Conservation (phyloP, 2,329 filamentous ascomycete species). For the Mycosphaerella sp. region DNA sequence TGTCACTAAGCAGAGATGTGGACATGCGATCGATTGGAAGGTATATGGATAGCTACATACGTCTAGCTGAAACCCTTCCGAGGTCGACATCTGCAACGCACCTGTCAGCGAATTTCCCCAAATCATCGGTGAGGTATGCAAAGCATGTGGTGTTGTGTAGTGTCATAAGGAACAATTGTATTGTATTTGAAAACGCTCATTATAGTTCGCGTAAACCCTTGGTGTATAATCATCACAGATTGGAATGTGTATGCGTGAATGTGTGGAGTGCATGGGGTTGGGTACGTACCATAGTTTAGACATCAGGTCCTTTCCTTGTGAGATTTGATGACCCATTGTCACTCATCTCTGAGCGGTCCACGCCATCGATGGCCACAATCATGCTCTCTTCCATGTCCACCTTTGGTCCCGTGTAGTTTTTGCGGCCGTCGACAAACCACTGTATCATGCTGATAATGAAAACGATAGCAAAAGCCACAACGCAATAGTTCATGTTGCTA, state of each 20-base stretch:
- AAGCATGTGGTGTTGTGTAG: neutral
- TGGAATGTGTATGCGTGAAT: neutral
- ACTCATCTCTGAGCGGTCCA: constrained; percentile 15
- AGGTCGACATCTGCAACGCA: neutral
- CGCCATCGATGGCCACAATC: constrained; percentile 25
- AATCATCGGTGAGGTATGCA: neutral
- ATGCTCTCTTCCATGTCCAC: constrained; percentile 30
- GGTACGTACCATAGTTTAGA: constrained; percentile 18
- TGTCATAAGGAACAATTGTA: constrained; percentile 30
- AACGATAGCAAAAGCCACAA: constrained; percentile 54
- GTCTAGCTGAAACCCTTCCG: neutral
- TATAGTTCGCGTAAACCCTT: constrained; percentile 20
- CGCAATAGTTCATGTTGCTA: constrained; percentile 62
- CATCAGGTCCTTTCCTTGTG: constrained; percentile 8
- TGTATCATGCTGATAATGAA: constrained; percentile 52
- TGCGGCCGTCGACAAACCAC: constrained; percentile 56
- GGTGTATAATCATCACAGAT: constrained; percentile 23
- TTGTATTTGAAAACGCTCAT: constrained; percentile 24
- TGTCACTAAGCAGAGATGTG: neutral
- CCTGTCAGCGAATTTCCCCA: neutral
- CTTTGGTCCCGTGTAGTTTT: constrained; percentile 52
- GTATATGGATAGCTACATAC: neutral
- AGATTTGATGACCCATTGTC: constrained; percentile 8
- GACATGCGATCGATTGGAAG: too few relatives aligned
- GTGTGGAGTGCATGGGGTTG: neutral